phyloP scores from a whole-genome alignment of 2,329 filamentous ascomycete genomes.

The Fusarium duplospermum region DNA sequence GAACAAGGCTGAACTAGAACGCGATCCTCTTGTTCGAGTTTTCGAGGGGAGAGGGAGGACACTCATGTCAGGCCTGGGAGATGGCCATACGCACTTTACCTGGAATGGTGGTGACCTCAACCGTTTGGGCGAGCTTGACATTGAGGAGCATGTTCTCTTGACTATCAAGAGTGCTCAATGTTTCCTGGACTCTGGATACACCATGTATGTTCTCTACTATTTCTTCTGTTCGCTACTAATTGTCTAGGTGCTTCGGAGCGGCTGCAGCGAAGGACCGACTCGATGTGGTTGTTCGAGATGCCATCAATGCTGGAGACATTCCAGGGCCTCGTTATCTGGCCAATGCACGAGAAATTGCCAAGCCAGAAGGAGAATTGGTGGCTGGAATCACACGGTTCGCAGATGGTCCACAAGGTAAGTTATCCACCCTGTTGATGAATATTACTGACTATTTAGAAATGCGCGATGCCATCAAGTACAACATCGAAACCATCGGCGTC shows the following conservation, averaged over 20 bases:
- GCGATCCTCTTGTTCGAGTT: not conserved
- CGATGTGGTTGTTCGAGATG: conserved; percentile 25
- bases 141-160: conserved; percentile 29
- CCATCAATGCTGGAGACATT: conserved; percentile 26
- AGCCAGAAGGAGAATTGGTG: conserved; percentile 19
- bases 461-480: not conserved
- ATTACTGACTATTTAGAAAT: not conserved
- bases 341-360: conserved; percentile 28
- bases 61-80: conserved; percentile 26
- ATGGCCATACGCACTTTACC: conserved; percentile 26
- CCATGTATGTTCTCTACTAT: conserved; percentile 10
- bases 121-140: conserved; percentile 14
- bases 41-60: conserved; percentile 22
- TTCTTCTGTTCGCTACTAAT: not conserved
- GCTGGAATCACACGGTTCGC: conserved; percentile 24
- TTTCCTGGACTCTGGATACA: conserved; percentile 32
- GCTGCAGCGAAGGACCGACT: conserved; percentile 33
- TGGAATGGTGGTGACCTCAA: conserved; percentile 30
- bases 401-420: not conserved
- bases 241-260: conserved; percentile 25
- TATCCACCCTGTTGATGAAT: not conserved
- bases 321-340: conserved; percentile 25
- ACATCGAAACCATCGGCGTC: conserved; percentile 17
- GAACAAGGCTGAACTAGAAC: not conserved
- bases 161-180: conserved; percentile 25